phyloP scores from a whole-genome alignment of 495 filamentous ascomycete species.

The Penicillium tannophilum region DNA sequence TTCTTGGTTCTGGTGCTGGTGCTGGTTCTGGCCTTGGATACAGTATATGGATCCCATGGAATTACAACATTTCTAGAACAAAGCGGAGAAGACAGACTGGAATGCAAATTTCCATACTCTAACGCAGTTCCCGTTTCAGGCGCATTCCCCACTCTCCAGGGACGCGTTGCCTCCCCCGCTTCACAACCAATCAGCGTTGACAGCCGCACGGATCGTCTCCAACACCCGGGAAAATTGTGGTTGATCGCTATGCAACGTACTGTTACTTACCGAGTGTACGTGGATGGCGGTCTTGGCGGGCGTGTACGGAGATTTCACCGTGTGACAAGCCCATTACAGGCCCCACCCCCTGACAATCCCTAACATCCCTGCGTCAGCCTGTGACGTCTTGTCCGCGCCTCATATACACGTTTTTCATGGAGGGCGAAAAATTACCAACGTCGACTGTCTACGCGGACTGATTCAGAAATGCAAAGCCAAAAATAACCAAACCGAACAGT shows the following conservation, averaged over 20 bases:
- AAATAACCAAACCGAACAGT: background rate
- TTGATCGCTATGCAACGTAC: background rate
- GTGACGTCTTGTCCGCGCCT: constrained; percentile 30
- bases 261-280: background rate
- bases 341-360: constrained; percentile 30
- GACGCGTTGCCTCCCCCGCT: constrained; percentile 27
- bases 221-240: constrained; percentile 9
- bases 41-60: no score
- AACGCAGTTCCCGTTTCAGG: constrained; percentile 9
- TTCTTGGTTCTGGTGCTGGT: no score
- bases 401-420: background rate
- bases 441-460: constrained; percentile 3
- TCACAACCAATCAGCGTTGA: constrained; percentile 22
- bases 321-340: constrained; percentile 5
- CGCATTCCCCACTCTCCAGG: constrained; percentile 16
- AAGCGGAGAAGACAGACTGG: no score
- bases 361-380: constrained; percentile 29
- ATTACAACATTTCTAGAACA: no score
- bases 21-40: no score
- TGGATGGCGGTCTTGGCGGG: constrained; percentile 4
- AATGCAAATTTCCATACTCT: background rate
- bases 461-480: background rate
- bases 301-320: constrained; percentile 3
- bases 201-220: constrained; percentile 28
- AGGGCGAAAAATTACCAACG: background rate